Base-by-base conservation (phyloP, 257 asterid genomes). In the Nicotiana attenuata region DNA sequence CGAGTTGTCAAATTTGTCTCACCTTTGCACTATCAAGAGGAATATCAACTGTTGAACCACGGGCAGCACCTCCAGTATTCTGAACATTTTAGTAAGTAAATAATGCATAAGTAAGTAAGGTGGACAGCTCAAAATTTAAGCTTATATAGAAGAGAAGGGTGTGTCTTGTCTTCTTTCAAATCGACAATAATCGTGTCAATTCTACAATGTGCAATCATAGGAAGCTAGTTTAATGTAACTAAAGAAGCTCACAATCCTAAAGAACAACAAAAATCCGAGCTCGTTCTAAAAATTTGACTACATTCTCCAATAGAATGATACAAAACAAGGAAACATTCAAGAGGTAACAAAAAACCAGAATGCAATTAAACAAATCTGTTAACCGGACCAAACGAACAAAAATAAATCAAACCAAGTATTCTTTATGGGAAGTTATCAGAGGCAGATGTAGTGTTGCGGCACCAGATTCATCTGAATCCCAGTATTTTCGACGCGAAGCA, bases 41-140 rank as follows among this genome's bases (percentile, higher is more conserved):
- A 88, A 96, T 92, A 85, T 96, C 94, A 81, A 91, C 91, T 0
- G 97, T 89, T 41, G 88, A 90, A 73, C 93, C 92, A 81, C 92
- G 92, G 60, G 97, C 85, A 22, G 88, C 90, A 71, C 82, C 89
- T 85, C 88, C 97, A 78, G 92, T 88, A 88, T 87, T 91, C 99
- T 95, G 91, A 83, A 78, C 71, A 86, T 5, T 78, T 67, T 83
- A 83, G 77, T 57, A 87, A 82, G 68, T 33, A 77, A 76, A 55
- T 68, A 82, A 83, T 50, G 60, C 81, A 33, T 29, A 66, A 41
- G 26, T 29, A 66, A 41, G 81, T 16, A 65, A 86, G 53, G 56
- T 3, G 31, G 31, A 29, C 33, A 29, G 33, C 33, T 29, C 33
- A 29, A 29, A 29, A 29, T 29, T 3, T 29, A 29, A 29, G 33